Conservation (phyloP, 2,329 filamentous ascomycete genomes). For the Colletotrichum tamarilloi region DNA sequence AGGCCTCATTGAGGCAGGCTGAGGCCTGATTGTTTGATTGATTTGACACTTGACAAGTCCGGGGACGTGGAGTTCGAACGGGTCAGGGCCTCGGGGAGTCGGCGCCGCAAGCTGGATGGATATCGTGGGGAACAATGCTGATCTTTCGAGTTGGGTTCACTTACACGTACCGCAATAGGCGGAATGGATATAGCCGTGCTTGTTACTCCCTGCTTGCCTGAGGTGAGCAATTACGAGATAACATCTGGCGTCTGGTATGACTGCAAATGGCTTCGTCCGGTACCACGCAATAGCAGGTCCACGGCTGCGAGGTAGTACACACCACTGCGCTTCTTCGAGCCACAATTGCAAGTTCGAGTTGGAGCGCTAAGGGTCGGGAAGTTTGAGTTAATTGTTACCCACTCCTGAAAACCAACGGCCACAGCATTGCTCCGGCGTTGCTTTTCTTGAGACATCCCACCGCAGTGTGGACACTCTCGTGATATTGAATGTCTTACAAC, state of each 20-base stretch:
- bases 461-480: not conserved
- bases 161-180: not conserved
- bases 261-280: not conserved
- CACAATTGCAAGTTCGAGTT: not conserved
- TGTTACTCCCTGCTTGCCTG: not conserved
- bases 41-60: not conserved
- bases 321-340: not conserved
- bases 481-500: conserved; percentile 8
- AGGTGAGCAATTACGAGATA: not conserved
- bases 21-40: not conserved
- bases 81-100: no score
- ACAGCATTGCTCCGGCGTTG: conserved; percentile 1
- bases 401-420: not conserved
- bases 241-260: not conserved
- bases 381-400: not conserved
- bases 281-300: not conserved
- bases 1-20: not conserved
- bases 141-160: not conserved
- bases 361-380: not conserved
- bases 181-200: not conserved
- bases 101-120: not conserved
- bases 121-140: not conserved
- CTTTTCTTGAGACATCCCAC: conserved; percentile 15
- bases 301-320: not conserved
- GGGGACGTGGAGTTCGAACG: not conserved